Evolutionary conservation across 768 basidiomycete species (phyloP), one percentile per base, ranked within the genome.

Genomic region (Tremella mesenterica): DNA sequence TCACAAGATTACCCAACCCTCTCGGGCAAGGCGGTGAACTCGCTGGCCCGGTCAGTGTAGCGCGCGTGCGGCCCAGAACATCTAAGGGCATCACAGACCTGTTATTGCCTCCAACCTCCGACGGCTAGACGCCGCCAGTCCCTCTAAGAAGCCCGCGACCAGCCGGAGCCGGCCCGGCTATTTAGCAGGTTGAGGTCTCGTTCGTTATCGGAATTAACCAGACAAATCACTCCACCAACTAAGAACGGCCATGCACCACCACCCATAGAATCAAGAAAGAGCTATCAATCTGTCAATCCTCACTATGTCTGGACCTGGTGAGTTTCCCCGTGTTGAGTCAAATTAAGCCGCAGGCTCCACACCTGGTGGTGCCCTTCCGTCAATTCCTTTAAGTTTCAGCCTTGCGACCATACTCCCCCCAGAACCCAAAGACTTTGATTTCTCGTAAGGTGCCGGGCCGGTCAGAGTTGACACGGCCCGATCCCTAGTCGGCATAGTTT

Each of bases 151-250:
- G 83, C 79, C 80, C 65, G 76, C 78, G 79, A 80, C 81, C 81
- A 82, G 80, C 83, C 61, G 78, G 80, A 81, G 82, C 79, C 80
- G 75, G 79, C 80, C 81, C 78, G 83, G 79, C 84, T 86, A 86
- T 85, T 86, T 84, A 85, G 85, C 84, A 85, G 83, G 83, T 83
- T 82, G 84, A 85, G 83, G 85, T 86, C 84, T 86, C 84, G 81
- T 85, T 86, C 82, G 81, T 85, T 85, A 86, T 86, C 84, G 81
- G 83, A 86, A 86, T 87, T 86, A 86, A 86, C 85, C 85, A 86
- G 86, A 87, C 85, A 86, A 86, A 86, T 86, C 85, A 85, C 85
- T 86, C 84, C 84, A 81, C 61, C 80, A 85, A 85, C 83, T 84
- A 85, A 84, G 83, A 85, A 85, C 80, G 81, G 83, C 83, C 83